phyloP scores from a whole-genome alignment of 495 filamentous ascomycete genomes.

The Pyrenula massariospora region DNA sequence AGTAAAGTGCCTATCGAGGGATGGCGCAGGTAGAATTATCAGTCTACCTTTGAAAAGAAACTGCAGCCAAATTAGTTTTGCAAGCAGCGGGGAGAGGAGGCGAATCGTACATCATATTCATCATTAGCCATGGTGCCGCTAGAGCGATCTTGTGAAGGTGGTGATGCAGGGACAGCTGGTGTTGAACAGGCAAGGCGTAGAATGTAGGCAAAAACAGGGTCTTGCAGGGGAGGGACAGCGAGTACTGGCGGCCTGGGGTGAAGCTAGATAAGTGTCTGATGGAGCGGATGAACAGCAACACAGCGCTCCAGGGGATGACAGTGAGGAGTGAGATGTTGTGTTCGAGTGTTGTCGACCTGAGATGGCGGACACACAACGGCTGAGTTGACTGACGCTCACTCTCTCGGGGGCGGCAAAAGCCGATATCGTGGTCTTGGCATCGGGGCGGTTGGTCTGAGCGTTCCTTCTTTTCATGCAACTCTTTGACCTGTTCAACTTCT shows the following conservation, averaged over 20 bases:
- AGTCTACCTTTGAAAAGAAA: constrained; percentile 96
- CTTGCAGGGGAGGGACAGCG: constrained; percentile 8
- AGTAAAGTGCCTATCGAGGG: constrained; percentile 3
- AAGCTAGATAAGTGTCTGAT: not conserved
- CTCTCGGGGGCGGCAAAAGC: not conserved
- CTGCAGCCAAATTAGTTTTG: constrained; percentile 32
- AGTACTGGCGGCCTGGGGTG: constrained; percentile 1
- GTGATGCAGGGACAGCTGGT: no score
- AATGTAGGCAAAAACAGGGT: no score
- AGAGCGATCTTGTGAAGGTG: constrained; percentile 2
- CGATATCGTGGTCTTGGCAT: not conserved
- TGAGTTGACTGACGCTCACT: not conserved
- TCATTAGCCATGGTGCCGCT: constrained; percentile 83
- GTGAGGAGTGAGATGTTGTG: not conserved
- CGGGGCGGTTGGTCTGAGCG: not conserved
- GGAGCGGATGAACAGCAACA: not conserved
- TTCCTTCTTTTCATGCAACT: not conserved
- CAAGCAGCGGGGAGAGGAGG: constrained; percentile 1
- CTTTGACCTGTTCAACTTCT: no score
- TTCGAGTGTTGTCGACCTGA: not conserved
- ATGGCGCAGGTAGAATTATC: constrained; percentile 7
- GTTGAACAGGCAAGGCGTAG: no score
- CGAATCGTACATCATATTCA: constrained; percentile 90
- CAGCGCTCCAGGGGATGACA: not conserved
- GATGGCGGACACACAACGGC: not conserved